Base-by-base conservation (phyloP, 495 filamentous ascomycete species). In the Hypoxylon intermedium region DNA sequence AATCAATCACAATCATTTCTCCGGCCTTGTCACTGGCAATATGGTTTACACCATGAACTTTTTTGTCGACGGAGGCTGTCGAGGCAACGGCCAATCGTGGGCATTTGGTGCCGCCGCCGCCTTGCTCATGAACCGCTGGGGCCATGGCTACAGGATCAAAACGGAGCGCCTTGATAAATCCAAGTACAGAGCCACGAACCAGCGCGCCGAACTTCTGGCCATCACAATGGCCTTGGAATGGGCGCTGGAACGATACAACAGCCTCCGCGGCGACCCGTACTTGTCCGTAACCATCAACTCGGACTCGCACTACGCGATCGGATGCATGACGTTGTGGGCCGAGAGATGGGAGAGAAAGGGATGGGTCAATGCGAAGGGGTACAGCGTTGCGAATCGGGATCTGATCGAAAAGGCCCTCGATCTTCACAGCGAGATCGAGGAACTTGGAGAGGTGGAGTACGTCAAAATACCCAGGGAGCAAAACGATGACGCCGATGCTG, bases 1-100 rank as follows among this genome's bases (percentile, higher is more conserved):
- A n/a, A n/a, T n/a, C n/a, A n/a, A n/a, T n/a, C n/a, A n/a, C n/a
- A n/a, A n/a, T n/a, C n/a, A n/a, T n/a, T n/a, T n/a, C n/a, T n/a
- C n/a, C n/a, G n/a, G n/a, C n/a, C n/a, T n/a, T n/a, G n/a, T n/a
- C n/a, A 21, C 6, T 9, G 20, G 15, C 34, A 65, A 31, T 15
- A 77, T 77, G 71, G 64, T 67, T n/a, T 78, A 75, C 57, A 67
- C 44, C 6, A 77, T 80, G 72, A 24, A 67, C 30, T 72, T 79
- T 52, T 70, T 68, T 41, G 67, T 70, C 23, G 72, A 78, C 33
- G 77, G 78, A 28, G 71, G 68, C 33, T 78, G 75, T 31, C 62
- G 75, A 52, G n/a, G 53, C 44, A 76, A 77, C 53, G 72, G 74
- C 15, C n/a, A 42, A 6, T 24, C 28, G 0, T 16, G 28, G 1